These are phyloP conservation scores for Turnera subulata DNA, from an alignment of 345 rosid genomes.

Conservation along the genomic window DNA sequence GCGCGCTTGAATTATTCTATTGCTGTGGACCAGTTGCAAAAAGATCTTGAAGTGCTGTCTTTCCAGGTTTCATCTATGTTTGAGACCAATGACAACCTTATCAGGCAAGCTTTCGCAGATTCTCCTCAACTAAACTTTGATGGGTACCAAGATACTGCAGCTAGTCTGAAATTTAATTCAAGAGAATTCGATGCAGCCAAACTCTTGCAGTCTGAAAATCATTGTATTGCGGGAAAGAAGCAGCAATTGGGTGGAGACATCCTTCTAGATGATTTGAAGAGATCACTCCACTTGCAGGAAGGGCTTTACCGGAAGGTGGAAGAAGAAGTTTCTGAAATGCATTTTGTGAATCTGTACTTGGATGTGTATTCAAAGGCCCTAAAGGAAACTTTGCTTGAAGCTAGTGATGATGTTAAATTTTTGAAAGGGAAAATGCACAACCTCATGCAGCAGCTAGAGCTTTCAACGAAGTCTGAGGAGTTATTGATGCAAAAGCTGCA, in stretches of 20 bases:
- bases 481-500: slow-evolving; percentile 61
- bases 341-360: slow-evolving; percentile 54
- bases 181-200: slow-evolving; percentile 30
- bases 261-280: slow-evolving; percentile 66
- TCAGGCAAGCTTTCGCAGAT: slow-evolving; percentile 73
- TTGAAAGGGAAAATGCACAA: slow-evolving; percentile 47
- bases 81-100: slow-evolving; percentile 88
- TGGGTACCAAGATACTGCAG: slow-evolving; percentile 26
- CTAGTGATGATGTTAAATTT: slow-evolving; percentile 38
- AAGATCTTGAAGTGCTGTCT: slow-evolving; percentile 91
- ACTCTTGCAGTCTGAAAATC: slow-evolving; percentile 41
- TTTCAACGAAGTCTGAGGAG: slow-evolving; percentile 56
- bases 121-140: slow-evolving; percentile 39
- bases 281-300: slow-evolving; percentile 77
- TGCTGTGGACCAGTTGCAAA: slow-evolving; percentile 90
- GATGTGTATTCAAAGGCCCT: slow-evolving; percentile 75
- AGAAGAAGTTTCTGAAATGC: slow-evolving; percentile 73
- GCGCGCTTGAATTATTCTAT: slow-evolving; percentile 94
- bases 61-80: slow-evolving; percentile 85
- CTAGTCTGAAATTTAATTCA: slow-evolving; percentile 32
- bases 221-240: slow-evolving; percentile 39
- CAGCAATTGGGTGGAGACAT: slow-evolving; percentile 59
- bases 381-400: slow-evolving; percentile 61
- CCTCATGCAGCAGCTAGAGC: slow-evolving; percentile 60
- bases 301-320: slow-evolving; percentile 74